A percentile compares a stretch with the other conserved stretches of the same genome.
Evolutionary conservation across 1,284 basidiomycete genomes (phyloP).

Genomic region (Apiotrichum mycotoxinovorans): DNA sequence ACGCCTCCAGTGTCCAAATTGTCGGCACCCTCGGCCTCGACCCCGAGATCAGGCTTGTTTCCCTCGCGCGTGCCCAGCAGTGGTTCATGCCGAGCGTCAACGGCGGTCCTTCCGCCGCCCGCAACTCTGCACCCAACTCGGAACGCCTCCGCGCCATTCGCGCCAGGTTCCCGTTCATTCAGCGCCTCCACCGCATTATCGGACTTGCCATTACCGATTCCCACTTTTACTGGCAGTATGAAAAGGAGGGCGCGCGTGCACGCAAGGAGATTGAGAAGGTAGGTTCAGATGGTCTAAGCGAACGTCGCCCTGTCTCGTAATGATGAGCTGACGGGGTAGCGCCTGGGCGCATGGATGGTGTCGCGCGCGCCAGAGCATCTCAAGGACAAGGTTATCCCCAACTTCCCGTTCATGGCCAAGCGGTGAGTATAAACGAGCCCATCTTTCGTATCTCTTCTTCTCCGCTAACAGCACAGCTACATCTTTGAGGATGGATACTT

Average conservation of each 20-base stretch:
- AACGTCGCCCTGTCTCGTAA: neutral
- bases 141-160: slow-evolving; percentile 10
- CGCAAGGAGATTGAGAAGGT: slow-evolving; percentile 14
- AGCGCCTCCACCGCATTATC: slow-evolving; percentile 12
- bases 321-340: neutral
- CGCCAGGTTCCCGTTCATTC: slow-evolving; percentile 11
- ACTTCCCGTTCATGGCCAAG: slow-evolving; percentile 10
- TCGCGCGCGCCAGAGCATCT: slow-evolving; percentile 12
- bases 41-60: slow-evolving; percentile 19
- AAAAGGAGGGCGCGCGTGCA: slow-evolving; percentile 12
- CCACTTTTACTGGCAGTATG: slow-evolving; percentile 13
- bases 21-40: slow-evolving; percentile 20
- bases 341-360: slow-evolving; percentile 13
- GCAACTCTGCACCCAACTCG: slow-evolving; percentile 14
- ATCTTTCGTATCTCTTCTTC: too few relatives aligned
- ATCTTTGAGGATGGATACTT: slow-evolving; percentile 25
- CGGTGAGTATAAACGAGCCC: neutral
- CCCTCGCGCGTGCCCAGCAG: slow-evolving; percentile 20
- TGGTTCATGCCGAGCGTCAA: slow-evolving; percentile 19
- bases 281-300: too few relatives aligned
- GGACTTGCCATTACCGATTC: slow-evolving; percentile 12
- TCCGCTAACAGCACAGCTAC: neutral
- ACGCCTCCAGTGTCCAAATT: slow-evolving; percentile 16
- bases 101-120: slow-evolving; percentile 3
- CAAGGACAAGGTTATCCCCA: slow-evolving; percentile 18